Base-by-base conservation (phyloP, 768 basidiomycete species). In the Hygrocybe coccinea region DNA sequence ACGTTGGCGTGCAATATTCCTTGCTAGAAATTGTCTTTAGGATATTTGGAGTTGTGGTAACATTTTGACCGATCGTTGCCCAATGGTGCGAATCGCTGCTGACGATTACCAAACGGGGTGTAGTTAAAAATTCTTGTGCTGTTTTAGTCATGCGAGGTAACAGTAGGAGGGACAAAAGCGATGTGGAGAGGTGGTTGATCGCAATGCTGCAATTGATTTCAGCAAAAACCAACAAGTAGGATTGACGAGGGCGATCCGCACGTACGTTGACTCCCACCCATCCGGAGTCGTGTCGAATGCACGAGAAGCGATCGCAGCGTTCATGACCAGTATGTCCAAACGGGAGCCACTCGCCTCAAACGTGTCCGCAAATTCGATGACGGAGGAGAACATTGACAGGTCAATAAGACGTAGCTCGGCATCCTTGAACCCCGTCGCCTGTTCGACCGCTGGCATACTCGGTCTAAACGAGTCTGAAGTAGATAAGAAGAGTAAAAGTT, bases 221-320 rank as follows among this genome's bases (percentile, higher is more conserved):
- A 17, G 19, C n/a, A 3, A 35, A 15, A 19, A 8, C 10, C 14
- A 47, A 14, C 19, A 49, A 34, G 4, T 38, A 39, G 19, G 46
- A 15, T 14, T 41, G 2, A 46, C 21, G 12, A 11, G 24, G 14
- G 62, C 29, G 29, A 29, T 29, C 29, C 29, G 29, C 29, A 29
- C 71, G 3, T 48, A 80, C 81, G 58, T 64, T 10, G 64, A 48
- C 56, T 82, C 80, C 77, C 76, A 82, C 6, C 76, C 80, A 61
- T 81, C 75, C 0, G 50, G 35, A 0, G 75, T 76, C 10, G 59
- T 47, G 6, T 63, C 36, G 33, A 69, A 71, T 8, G 15, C 50
- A 1, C 0, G 1, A 0, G 17, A 2, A 0, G 51, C 19, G 1
- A 73, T 52, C 0, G 58, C 77, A 0, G 79, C 77, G 25, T 80